phyloP scores from a whole-genome alignment of 306 rosid genomes.

The Dalbergia oliveri region DNA sequence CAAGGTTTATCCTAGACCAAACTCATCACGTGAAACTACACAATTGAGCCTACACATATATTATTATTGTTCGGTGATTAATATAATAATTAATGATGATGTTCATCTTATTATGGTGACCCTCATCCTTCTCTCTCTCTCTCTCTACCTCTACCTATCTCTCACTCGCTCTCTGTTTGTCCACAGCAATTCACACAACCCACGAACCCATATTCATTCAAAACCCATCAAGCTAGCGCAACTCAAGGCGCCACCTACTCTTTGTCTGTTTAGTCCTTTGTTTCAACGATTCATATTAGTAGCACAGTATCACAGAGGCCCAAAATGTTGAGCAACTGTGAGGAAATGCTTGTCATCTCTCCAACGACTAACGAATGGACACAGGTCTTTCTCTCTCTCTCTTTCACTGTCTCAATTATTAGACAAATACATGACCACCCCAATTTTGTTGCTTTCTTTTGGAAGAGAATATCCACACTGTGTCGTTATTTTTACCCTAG shows the following conservation, averaged over 20 bases:
- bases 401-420: conserved; percentile 68
- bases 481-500: conserved; percentile 71
- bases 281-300: conserved; percentile 54
- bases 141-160: not conserved
- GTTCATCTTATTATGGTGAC: conserved; percentile 35
- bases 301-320: not conserved
- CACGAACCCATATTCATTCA: conserved; percentile 35
- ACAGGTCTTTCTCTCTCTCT: conserved; percentile 62
- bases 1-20: conserved; percentile 57
- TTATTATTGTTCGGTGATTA: not conserved
- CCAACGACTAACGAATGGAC: conserved; percentile 77
- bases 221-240: conserved; percentile 44
- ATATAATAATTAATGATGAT: conserved; percentile 15
- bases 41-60: conserved; percentile 9
- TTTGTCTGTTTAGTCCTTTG: conserved; percentile 67
- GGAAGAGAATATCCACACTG: conserved; percentile 81
- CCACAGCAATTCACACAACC: not conserved
- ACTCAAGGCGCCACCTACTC: conserved; percentile 70
- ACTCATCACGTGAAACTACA: conserved; percentile 80
- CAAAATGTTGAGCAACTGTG: conserved; percentile 70
- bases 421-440: conserved; percentile 73
- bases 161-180: conserved; percentile 10
- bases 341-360: conserved; percentile 68
- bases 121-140: not conserved
- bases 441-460: conserved; percentile 89